These are phyloP conservation scores for Filosporella fistucella DNA, from an alignment of 495 filamentous ascomycete genomes.

Conservation along the genomic window DNA sequence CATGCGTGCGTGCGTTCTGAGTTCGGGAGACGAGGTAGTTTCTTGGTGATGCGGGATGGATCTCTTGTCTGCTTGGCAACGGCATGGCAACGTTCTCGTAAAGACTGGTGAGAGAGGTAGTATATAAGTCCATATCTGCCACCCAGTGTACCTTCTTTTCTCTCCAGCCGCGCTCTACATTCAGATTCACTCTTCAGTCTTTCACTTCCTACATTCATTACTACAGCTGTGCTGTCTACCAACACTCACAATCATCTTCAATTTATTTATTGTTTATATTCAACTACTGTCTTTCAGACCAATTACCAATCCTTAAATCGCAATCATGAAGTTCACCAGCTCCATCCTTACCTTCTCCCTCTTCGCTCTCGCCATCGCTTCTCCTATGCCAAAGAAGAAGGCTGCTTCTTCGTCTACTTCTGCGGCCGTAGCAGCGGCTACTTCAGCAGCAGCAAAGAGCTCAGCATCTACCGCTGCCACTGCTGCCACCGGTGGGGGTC, in stretches of 20 bases:
- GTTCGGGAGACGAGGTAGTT: not conserved
- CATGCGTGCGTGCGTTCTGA: slow-evolving; percentile 1
- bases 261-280: slow-evolving; percentile 9
- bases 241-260: not conserved
- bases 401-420: not conserved
- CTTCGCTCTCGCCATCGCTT: slow-evolving; percentile 13
- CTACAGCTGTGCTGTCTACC: slow-evolving; percentile 16
- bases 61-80: no score
- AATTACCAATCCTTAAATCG: slow-evolving; percentile 4
- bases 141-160: slow-evolving; percentile 1
- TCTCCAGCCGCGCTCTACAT: slow-evolving; percentile 17
- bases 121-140: not conserved
- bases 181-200: slow-evolving; percentile 5
- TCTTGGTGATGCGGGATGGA: no score
- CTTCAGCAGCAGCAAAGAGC: slow-evolving; percentile 4
- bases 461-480: slow-evolving; percentile 1
- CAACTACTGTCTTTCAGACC: not conserved
- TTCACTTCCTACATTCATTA: slow-evolving; percentile 11
- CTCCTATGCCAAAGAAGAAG: slow-evolving; percentile 18
- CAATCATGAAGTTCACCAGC: slow-evolving; percentile 19
- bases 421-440: slow-evolving; percentile 6
- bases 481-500: slow-evolving; percentile 10
- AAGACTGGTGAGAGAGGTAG: not conserved
- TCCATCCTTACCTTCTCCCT: slow-evolving; percentile 9
- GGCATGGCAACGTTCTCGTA: no score